Base-by-base conservation (phyloP, 495 filamentous ascomycete genomes). In the Lophiotrema nucula region DNA sequence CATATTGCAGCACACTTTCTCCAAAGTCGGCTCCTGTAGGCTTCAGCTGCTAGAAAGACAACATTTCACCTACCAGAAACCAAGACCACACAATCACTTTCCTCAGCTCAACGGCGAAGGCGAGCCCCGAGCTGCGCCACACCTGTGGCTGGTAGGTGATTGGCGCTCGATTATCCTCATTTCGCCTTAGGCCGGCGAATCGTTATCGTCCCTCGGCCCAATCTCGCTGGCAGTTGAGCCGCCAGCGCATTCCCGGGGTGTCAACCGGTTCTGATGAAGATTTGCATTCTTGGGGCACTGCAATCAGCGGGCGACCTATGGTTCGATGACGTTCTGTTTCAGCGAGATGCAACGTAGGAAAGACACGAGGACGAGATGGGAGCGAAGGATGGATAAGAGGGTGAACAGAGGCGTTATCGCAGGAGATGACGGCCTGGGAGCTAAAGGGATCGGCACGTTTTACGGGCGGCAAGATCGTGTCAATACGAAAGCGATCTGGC, bases 121-220 rank as follows among this genome's bases (percentile, higher is more conserved):
- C n/a, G n/a, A n/a, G 46, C 39, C 12, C 48, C 11, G 28, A 12
- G 31, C 48, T 51, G 48, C 18, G 48, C 28, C 48, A 38, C 27
- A 23, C 18, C 22, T n/a, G 31, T 23, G 35, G 52, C 39, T 41
- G 52, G 33, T 6, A 35, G 12, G 4, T 37, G 24, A 46, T 55
- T 55, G 31, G 31, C 31, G 31, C 31, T 8, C 8, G 31, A 8
- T 15, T 8, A 35, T 15, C 15, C 31, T 15, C 8, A 35, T 35
- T 35, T 35, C 31, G 31, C 8, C 8, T 15, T 35, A 35, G 31
- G 15, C 31, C 8, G 8, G 31, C 31, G 8, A 35, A 35, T 35
- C 31, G 15, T 8, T 35, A 8, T 8, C 8, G 8, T 15, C 8
- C 31, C 31, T 35, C 31, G 31, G 31, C 31, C 31, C 31, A 35